Base-by-base conservation (phyloP, 768 basidiomycete genomes). In the Lentinula boryana region DNA sequence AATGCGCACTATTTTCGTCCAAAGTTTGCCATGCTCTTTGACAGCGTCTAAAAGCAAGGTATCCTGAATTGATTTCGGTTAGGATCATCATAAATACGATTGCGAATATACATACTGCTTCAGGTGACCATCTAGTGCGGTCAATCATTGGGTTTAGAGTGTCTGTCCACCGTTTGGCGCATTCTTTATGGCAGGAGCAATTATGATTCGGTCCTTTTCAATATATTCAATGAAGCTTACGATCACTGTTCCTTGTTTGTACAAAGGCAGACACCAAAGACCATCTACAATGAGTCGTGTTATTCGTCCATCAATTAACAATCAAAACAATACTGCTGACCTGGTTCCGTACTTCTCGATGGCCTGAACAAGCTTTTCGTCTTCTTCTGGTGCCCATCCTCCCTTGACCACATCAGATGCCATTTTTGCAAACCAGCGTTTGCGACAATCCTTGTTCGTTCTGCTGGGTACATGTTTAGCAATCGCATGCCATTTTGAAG, bases 111-210 rank as follows among this genome's bases (percentile, higher is more conserved):
- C 78, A 64, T 66, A 81, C 83, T 60, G 79, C 75, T 65, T 84
- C 81, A 33, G 80, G 69, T 16, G 82, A 78, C 83, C 83, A 85
- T n/a, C 79, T 79, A 7, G 81, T 83, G 40, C 82, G 75, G 67
- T 85, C 83, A 60, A 85, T 85, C 40, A 80, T 79, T 58, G 83
- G 83, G 67, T 84, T 84, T 33, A 85, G 69, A 7, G 83, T 84
- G 68, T 85, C 83, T 15, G 81, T 81, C 83, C 83, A 85, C 12
- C 83, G 80, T 65, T 84, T 85, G 36, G 83, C 82, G 64, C 83
- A 85, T 73, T 85, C 83, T 83, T 56, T 53, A 38, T 64, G 58
- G 60, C 58, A 60, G 15, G 65, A 64, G 67, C 56, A 69, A 61
- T 21, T 44, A 23, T 21, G 43, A 35, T 18, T 27, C 27, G 27